These are phyloP conservation scores for Pyropia yezoensis DNA, from an alignment of 23 red algal genomes.

Conservation along the genomic window DNA sequence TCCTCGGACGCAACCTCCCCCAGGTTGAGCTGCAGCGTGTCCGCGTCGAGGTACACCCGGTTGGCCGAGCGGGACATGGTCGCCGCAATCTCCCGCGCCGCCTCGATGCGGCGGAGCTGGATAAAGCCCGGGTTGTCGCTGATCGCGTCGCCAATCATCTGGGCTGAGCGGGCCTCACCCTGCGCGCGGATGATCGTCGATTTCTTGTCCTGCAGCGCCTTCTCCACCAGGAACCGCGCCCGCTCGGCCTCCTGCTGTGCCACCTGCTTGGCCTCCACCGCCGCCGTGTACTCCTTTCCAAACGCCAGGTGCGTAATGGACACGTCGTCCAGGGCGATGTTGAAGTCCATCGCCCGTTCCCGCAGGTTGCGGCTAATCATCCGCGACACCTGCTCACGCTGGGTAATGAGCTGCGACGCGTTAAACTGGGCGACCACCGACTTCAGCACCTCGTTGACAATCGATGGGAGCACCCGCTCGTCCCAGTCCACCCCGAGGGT, in stretches of 20 bases:
- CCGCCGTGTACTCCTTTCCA: conserved; percentile 94
- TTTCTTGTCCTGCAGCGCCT: conserved; percentile 93
- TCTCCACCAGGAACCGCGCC: conserved; percentile 82
- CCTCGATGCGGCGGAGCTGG: conserved; percentile 89
- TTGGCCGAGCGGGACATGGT: conserved; percentile 61
- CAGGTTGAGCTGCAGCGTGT: conserved; percentile 82
- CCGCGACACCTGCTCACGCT: conserved; percentile 85
- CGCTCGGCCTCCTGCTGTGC: conserved; percentile 99
- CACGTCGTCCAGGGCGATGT: conserved; percentile 94
- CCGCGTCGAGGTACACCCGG: conserved; percentile 70
- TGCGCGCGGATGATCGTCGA: conserved; percentile 86
- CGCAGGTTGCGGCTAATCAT: conserved; percentile 77
- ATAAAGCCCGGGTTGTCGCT: conserved; percentile 77
- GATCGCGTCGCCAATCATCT: conserved; percentile 81
- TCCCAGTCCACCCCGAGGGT: conserved; percentile 94
- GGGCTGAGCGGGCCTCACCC: conserved; percentile 79
- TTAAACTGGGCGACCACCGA: conserved; percentile 96
- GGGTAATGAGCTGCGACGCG: conserved; percentile 91
- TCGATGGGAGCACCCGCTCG: conserved; percentile 94
- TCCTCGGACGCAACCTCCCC: conserved; percentile 7
- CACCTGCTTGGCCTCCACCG: conserved; percentile 97
- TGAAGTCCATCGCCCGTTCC: conserved; percentile 78
- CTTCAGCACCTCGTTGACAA: conserved; percentile 99
- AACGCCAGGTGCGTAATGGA: conserved; percentile 98
- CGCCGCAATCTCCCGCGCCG: conserved; percentile 82